A percentile compares a stretch with the other conserved stretches of the same genome.
Evolutionary conservation across 2,329 filamentous ascomycete genomes (phyloP).

Genomic region (Fusarium vanettenii): DNA sequence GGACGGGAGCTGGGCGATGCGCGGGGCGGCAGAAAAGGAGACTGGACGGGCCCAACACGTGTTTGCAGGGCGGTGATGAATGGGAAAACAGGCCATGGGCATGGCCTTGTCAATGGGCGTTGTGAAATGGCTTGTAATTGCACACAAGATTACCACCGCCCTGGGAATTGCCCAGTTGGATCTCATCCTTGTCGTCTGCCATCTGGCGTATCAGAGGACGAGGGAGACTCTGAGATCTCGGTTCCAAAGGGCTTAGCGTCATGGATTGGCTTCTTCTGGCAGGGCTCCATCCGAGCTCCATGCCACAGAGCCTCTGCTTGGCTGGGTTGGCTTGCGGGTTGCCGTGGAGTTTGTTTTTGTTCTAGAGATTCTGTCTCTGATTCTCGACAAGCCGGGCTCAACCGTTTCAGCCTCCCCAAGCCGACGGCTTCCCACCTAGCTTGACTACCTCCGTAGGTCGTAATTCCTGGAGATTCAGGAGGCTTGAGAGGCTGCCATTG

Average conservation of each 20-base stretch:
- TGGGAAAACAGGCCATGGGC: slow-evolving; percentile 29
- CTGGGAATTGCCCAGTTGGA: slow-evolving; percentile 34
- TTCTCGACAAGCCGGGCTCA: slow-evolving; percentile 17
- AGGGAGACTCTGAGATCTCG: slow-evolving; percentile 24
- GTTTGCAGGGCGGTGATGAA: slow-evolving; percentile 29
- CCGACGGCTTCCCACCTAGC: not conserved
- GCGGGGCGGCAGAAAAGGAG: slow-evolving; percentile 32
- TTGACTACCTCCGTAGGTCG: not conserved
- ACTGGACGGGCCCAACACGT: slow-evolving; percentile 32
- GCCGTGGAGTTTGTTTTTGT: slow-evolving; percentile 14
- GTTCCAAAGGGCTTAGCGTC: slow-evolving; percentile 33
- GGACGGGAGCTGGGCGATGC: slow-evolving; percentile 3
- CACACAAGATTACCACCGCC: slow-evolving; percentile 39
- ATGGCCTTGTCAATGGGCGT: not conserved
- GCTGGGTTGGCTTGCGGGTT: slow-evolving; percentile 16
- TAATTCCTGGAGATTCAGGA: slow-evolving; percentile 10
- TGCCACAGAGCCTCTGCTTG: slow-evolving; percentile 6
- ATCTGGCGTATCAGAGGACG: slow-evolving; percentile 28
- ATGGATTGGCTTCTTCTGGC: not conserved
- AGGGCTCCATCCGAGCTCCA: slow-evolving; percentile 11
- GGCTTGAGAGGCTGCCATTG: slow-evolving; percentile 3
- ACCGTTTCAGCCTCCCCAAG: slow-evolving; percentile 7
- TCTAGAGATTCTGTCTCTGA: not conserved
- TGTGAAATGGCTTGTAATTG: slow-evolving; percentile 26
- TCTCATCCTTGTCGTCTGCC: not conserved